Evolutionary conservation across 305 asterid species (phyloP), one percentile per base, ranked within the genome.

Genomic region (Fraxinus nigra): DNA sequence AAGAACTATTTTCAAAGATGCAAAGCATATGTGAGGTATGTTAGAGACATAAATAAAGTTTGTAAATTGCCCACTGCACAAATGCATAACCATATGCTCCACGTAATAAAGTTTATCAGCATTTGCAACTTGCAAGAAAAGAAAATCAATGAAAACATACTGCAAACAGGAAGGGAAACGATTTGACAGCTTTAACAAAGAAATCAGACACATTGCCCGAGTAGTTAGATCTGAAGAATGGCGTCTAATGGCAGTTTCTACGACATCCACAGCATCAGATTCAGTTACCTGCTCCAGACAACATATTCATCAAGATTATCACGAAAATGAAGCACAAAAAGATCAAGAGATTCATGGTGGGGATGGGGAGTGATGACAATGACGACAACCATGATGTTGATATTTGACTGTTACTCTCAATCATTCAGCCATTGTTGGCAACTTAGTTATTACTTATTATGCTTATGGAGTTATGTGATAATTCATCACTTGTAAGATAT

Each of bases 131-230:
- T 38, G 46, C 76, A 72, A 26, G 54, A 67, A 72, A 79, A 70
- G 72, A 51, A 33, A 69, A 51, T 61, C 43, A 79, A 72, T 10
- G 80, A 20, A 4, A 77, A 83, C 98, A 81, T 94, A 97, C 99
- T 88, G 88, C 26, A 98, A 95, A 88, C 93, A 91, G 75, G 97
- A 80, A 26, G 98, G 94, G 84, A 94, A 94, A 77, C 95, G 99
- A 83, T 90, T 91, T 22, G 99, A 97, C 80, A 97, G 94, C 92
- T 97, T 97, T 78, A 97, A 89, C 88, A 94, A 90, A 83, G 98
- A 89, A 88, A 92, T 87, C 88, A 97, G 90, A 87, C 98, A 93
- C 96, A 94, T 94, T 6, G 99, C 91, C 81, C 85, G 92, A 83
- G 97, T 93, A 65, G 96, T 92, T 81, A 93, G 90, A 89, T 94